Percentiles rank a stretch among this genome's conserved stretches.
Conservation (phyloP, 2,329 filamentous ascomycete species). For the Sporothrix euskadiensis region DNA sequence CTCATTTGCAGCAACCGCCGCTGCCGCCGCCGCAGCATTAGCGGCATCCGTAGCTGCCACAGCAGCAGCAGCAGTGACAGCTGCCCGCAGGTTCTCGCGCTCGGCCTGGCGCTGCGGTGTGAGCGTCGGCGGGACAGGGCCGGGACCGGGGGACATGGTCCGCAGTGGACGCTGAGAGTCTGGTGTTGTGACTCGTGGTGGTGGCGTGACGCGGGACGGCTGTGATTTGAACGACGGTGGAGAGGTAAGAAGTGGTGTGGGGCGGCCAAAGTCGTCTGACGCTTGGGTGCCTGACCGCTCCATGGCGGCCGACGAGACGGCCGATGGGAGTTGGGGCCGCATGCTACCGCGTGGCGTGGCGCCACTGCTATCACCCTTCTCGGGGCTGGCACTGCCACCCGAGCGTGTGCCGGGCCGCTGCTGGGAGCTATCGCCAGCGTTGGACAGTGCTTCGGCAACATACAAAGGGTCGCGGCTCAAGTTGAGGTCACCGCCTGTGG, state of each 20-base stretch:
- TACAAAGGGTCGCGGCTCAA: conserved; percentile 18
- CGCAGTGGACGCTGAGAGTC: not conserved
- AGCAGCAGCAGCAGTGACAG: conserved; percentile 11
- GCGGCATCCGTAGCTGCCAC: conserved; percentile 5
- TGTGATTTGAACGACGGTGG: conserved; percentile 12
- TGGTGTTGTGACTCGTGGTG: not conserved
- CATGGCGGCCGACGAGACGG: not conserved
- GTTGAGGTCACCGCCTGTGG: conserved; percentile 21
- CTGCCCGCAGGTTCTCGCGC: conserved; percentile 27
- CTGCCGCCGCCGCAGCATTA: not conserved
- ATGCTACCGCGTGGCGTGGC: not conserved
- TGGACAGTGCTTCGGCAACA: conserved; percentile 21
- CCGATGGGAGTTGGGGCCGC: not conserved
- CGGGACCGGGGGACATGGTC: not conserved
- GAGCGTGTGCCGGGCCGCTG: conserved; percentile 6
- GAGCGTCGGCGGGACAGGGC: conserved; percentile 34
- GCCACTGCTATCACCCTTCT: conserved; percentile 13
- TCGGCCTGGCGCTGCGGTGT: conserved; percentile 21
- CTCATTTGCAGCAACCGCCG: not conserved
- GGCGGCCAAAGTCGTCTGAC: conserved; percentile 16
- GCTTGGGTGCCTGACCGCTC: conserved; percentile 21
- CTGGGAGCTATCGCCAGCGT: conserved; percentile 10
- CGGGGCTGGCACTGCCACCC: conserved; percentile 21
- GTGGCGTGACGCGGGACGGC: conserved; percentile 10
- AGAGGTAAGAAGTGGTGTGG: not conserved